These are phyloP conservation scores for Phytopythium ostracodes DNA, from an alignment of 352 stramenopile species.

Conservation along the genomic window DNA sequence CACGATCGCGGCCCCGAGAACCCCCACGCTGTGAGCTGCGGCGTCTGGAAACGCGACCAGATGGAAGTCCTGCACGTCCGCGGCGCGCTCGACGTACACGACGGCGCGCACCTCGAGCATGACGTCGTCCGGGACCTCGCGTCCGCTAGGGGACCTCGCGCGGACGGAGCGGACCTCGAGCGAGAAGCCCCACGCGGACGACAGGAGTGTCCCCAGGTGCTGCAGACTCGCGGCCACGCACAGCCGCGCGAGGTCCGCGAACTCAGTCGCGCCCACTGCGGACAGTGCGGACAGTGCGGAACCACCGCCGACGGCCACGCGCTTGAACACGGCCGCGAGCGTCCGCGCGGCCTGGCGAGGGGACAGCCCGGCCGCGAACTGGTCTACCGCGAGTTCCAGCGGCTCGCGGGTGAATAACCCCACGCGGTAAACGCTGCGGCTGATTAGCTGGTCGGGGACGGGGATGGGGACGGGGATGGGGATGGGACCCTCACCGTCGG, in stretches of 20 bases:
- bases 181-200: conserved; percentile 30
- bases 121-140: conserved; percentile 8
- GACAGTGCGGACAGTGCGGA: neutral
- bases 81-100: conserved; percentile 11
- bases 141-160: neutral
- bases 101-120: conserved; percentile 26
- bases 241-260: conserved; percentile 24
- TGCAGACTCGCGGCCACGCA: conserved; percentile 23
- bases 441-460: too few species aligned
- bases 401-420: neutral
- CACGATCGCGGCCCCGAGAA: conserved; percentile 15
- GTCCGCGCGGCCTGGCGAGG: neutral
- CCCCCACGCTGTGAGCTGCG: conserved; percentile 3
- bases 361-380: neutral
- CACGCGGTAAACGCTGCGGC: conserved; percentile 1
- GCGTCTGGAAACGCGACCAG: conserved; percentile 21
- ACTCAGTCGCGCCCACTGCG: neutral
- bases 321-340: neutral
- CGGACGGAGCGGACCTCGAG: conserved; percentile 20
- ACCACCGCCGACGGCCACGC: too few species aligned
- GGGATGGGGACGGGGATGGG: too few species aligned
- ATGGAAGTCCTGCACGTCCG: conserved; percentile 24
- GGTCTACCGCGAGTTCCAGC: conserved; percentile 3
- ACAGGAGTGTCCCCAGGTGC: conserved; percentile 20
- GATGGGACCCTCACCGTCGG: too few species aligned